Conservation (phyloP, 164 flowering plant species). For the Vitis rotundifolia region DNA sequence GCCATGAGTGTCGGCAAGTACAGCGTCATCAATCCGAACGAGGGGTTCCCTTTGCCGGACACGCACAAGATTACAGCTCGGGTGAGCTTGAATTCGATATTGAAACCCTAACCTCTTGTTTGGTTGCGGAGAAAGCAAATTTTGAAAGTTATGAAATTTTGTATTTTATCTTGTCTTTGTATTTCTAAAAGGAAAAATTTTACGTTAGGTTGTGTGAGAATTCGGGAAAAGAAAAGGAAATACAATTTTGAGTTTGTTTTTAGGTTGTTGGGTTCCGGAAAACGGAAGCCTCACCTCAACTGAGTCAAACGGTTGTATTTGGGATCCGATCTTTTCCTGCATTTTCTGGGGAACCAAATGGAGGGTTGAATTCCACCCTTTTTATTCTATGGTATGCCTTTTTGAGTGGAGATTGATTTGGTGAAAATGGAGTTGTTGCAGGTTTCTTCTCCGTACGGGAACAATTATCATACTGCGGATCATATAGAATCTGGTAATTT, state of each 20-base stretch:
- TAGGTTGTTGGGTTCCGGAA: too few relatives aligned
- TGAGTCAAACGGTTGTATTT: too few relatives aligned
- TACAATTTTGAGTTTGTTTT: too few relatives aligned
- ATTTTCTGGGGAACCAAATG: too few relatives aligned
- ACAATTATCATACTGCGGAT: conserved; percentile 54
- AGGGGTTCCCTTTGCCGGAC: conserved; percentile 57
- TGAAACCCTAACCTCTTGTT: too few relatives aligned
- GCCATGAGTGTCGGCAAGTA: conserved; percentile 72
- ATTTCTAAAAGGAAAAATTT: background rate
- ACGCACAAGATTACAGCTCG: conserved; percentile 41
- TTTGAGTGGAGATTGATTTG: background rate
- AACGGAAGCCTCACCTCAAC: too few relatives aligned
- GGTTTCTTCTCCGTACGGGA: conserved; percentile 73
- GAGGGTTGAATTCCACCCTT: too few relatives aligned
- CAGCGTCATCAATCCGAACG: conserved; percentile 45
- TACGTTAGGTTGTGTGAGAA: too few relatives aligned
- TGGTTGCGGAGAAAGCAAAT: too few relatives aligned
- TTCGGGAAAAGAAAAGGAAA: too few relatives aligned
- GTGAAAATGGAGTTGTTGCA: conserved; percentile 17
- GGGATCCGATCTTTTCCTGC: too few relatives aligned
- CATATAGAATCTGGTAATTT: conserved; percentile 58
- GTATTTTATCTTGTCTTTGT: background rate
- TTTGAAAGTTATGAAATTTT: background rate
- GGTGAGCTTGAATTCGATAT: conserved; percentile 18
- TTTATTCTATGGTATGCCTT: too few relatives aligned